phyloP scores from a whole-genome alignment of 202 grass and related monocot species.

The Eragrostis tef region DNA sequence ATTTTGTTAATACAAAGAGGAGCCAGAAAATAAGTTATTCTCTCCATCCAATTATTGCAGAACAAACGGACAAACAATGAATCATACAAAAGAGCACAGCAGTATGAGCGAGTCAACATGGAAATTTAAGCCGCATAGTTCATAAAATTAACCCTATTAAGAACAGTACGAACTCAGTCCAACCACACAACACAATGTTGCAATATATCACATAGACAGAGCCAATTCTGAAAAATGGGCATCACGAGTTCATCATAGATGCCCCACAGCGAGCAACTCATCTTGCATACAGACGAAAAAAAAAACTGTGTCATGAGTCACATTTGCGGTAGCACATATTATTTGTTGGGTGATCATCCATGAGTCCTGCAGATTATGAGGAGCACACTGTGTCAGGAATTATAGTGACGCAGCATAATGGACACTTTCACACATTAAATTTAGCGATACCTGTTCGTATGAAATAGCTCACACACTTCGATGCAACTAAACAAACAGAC shows the following conservation, averaged over 20 bases:
- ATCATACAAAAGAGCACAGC: neutral
- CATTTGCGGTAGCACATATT: neutral
- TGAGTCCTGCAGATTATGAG: neutral
- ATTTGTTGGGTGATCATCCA: neutral
- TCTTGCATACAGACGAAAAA: neutral
- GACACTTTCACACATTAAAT: too few relatives aligned
- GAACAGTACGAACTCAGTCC: neutral
- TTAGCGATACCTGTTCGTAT: neutral
- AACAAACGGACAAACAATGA: too few relatives aligned
- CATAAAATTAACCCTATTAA: neutral
- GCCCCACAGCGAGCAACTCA: neutral
- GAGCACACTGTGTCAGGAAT: slow-evolving; percentile 3
- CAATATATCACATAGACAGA: neutral
- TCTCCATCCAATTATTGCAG: too few relatives aligned
- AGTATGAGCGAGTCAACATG: neutral
- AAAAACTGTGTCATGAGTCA: neutral
- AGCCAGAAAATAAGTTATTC: too few relatives aligned
- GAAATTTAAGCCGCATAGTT: neutral
- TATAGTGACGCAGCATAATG: neutral
- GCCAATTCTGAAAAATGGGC: neutral
- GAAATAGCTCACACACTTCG: neutral
- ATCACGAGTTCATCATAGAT: neutral
- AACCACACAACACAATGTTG: neutral
- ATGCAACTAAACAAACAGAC: neutral
- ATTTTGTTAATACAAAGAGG: too few relatives aligned